Conservation (phyloP, 257 asterid genomes). For the Vinca minor region DNA sequence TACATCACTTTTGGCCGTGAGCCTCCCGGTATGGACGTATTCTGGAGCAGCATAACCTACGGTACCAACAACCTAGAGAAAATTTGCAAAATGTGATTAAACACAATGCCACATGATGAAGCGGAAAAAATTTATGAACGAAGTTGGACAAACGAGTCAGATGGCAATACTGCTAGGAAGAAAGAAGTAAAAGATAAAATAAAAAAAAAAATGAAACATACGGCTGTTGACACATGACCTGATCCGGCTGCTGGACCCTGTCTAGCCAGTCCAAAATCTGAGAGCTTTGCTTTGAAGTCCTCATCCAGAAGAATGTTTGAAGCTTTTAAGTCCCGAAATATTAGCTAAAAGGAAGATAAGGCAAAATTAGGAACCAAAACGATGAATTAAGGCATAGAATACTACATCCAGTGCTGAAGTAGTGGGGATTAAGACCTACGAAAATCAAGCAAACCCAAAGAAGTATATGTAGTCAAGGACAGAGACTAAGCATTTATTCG, state of each 20-base stretch:
- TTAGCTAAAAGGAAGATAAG: conserved; percentile 44
- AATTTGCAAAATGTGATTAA: background rate
- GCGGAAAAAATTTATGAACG: background rate
- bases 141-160: background rate
- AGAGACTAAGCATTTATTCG: no score
- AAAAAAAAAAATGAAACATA: conserved; percentile 33
- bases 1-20: conserved; percentile 84
- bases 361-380: conserved; percentile 9
- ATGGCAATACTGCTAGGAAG: no score
- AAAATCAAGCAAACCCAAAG: background rate
- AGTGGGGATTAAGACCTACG: no score
- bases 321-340: conserved; percentile 88
- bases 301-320: conserved; percentile 83
- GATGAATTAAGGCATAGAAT: conserved; percentile 3
- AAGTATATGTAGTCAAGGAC: background rate
- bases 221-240: conserved; percentile 73
- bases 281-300: conserved; percentile 73
- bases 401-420: no score
- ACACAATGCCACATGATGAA: background rate
- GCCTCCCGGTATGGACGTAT: conserved; percentile 70
- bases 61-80: conserved; percentile 71
- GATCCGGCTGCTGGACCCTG: conserved; percentile 83
- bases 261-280: conserved; percentile 92
- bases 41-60: conserved; percentile 97
- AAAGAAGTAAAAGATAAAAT: no score